Evolutionary conservation across 2,329 filamentous ascomycete species (phyloP).

Genomic region (Raffaelea arxii): DNA sequence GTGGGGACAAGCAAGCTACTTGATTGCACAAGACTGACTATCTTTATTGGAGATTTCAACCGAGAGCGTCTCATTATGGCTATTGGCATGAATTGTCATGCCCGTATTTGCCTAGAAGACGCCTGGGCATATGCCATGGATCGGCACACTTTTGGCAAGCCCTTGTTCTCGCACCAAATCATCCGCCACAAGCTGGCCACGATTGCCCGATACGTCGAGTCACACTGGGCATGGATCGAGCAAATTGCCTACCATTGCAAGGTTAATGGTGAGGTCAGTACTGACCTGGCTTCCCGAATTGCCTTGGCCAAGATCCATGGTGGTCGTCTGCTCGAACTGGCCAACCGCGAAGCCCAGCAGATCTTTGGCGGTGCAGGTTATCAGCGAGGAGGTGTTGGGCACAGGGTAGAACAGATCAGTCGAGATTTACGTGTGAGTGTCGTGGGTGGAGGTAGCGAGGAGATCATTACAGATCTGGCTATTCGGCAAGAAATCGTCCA

Average conservation of each 20-base stretch:
- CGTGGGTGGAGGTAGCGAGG: constrained; percentile 44
- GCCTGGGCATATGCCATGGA: constrained; percentile 40
- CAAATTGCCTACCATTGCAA: constrained; percentile 48
- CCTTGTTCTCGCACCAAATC: constrained; percentile 46
- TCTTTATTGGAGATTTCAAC: constrained; percentile 35
- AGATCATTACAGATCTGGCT: constrained; percentile 42
- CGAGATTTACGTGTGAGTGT: constrained; percentile 42
- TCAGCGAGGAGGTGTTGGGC: constrained; percentile 33
- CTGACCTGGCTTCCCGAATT: constrained; percentile 21
- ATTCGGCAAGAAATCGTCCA: constrained; percentile 32
- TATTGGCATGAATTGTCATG: constrained; percentile 45
- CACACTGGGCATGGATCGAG: constrained; percentile 51
- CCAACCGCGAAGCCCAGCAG: constrained; percentile 42
- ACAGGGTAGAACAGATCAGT: constrained; percentile 42
- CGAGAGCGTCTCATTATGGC: constrained; percentile 50
- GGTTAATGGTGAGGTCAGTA: constrained; percentile 18
- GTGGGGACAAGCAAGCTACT: neutral
- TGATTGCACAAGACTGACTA: neutral
- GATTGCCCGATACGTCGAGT: constrained; percentile 49
- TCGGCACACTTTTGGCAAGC: constrained; percentile 48
- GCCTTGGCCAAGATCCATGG: constrained; percentile 36
- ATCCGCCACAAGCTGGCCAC: constrained; percentile 52
- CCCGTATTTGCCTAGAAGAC: constrained; percentile 44
- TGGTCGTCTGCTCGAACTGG: constrained; percentile 37
- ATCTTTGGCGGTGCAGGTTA: constrained; percentile 44